Conservation (phyloP, 352 stramenopile genomes). For the Sclerospora graminicola region DNA sequence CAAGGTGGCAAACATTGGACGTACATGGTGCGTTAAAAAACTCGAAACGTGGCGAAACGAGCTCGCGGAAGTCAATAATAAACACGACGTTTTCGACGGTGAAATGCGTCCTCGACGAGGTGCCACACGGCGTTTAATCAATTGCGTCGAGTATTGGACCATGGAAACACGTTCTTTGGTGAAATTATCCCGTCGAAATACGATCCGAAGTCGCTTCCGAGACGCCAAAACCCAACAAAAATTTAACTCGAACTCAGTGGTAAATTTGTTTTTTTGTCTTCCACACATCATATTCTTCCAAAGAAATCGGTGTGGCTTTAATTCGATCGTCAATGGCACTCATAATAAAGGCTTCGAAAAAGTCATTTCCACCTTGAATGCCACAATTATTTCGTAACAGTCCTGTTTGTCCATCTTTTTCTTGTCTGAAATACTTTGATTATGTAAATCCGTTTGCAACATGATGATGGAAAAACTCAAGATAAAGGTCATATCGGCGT, state of each 20-base stretch:
- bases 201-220: conserved; percentile 49
- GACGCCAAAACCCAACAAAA: conserved; percentile 60
- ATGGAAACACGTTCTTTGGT: conserved; percentile 80
- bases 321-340: conserved; percentile 94
- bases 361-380: conserved; percentile 95
- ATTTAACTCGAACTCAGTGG: no score
- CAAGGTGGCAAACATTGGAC: conserved; percentile 98
- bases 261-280: no score
- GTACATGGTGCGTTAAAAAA: conserved; percentile 53
- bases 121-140: conserved; percentile 60
- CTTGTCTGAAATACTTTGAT: conserved; percentile 94
- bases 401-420: conserved; percentile 95
- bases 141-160: conserved; percentile 62
- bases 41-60: conserved; percentile 62
- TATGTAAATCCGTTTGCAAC: conserved; percentile 95
- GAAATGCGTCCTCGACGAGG: no score
- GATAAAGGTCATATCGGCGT: conserved; percentile 96
- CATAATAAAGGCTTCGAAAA: conserved; percentile 89
- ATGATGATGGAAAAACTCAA: conserved; percentile 91
- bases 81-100: no score
- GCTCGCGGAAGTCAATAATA: conserved; percentile 13
- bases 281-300: no score
- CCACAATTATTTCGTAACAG: conserved; percentile 95
- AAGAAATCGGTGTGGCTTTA: conserved; percentile 90
- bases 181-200: conserved; percentile 75